Conservation (phyloP, 1,284 basidiomycete species). For the Porphyrellus sp. region DNA sequence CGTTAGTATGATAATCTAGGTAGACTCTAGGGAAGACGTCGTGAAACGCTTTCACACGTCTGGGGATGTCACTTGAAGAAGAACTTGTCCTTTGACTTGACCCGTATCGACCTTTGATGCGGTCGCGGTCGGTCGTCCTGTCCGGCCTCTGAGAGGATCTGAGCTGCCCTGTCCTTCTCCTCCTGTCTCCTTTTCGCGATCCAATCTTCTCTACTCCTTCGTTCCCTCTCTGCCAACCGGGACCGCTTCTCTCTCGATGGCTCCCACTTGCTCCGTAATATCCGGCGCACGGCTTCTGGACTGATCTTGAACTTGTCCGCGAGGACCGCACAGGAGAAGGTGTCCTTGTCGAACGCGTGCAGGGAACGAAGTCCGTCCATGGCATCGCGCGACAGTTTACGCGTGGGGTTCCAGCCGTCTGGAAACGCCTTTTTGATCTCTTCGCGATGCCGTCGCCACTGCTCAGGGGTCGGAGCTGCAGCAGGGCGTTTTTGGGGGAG, state of each 20-base stretch:
- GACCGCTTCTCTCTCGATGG: constrained; percentile 57
- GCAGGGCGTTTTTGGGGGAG: constrained; percentile 41
- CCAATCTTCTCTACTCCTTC: constrained; percentile 45
- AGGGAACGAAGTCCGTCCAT: constrained; percentile 84
- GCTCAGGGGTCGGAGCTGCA: constrained; percentile 48
- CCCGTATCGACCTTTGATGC: constrained; percentile 20
- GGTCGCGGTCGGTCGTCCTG: constrained; percentile 22
- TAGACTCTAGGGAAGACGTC: neutral
- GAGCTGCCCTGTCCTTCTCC: constrained; percentile 39
- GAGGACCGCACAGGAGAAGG: constrained; percentile 69
- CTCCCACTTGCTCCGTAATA: constrained; percentile 80
- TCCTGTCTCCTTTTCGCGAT: constrained; percentile 40
- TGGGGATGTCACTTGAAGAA: constrained; percentile 38
- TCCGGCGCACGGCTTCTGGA: constrained; percentile 82
- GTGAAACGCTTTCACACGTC: constrained; percentile 18
- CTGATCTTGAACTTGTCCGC: constrained; percentile 80
- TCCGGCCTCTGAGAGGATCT: constrained; percentile 27
- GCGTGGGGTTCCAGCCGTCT: constrained; percentile 80
- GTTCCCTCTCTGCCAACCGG: constrained; percentile 57
- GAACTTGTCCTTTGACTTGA: constrained; percentile 38
- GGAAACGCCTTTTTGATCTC: constrained; percentile 64
- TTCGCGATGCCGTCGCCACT: constrained; percentile 54
- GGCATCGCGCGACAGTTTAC: constrained; percentile 84
- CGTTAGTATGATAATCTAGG: neutral
- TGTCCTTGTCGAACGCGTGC: constrained; percentile 65